Base-by-base conservation (phyloP, 2,329 filamentous ascomycete genomes). In the Verticillium zaregamsianum region DNA sequence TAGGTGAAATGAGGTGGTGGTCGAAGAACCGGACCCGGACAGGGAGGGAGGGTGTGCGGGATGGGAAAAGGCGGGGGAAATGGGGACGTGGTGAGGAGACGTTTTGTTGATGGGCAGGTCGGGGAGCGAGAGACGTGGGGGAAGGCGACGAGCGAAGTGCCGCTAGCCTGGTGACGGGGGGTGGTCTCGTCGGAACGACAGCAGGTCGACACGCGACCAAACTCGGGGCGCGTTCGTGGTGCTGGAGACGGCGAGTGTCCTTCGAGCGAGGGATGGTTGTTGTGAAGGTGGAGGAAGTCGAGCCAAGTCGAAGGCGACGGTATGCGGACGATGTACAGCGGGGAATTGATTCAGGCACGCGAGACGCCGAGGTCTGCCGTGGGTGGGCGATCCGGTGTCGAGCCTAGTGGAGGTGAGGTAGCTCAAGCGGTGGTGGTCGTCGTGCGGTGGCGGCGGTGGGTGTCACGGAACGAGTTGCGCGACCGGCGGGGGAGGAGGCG, bases 21-120 rank as follows among this genome's bases (percentile, higher is more conserved):
- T 70, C 68, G 68, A 72, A 49, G 40, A 49, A 9, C 11, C 8
- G 40, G 40, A n/a, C 20, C 20, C 40, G 40, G n/a, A n/a, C 40
- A 49, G 40, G 40, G 54, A 59, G 71, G 66, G 67, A 69, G 74
- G 64, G 64, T 63, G 63, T 64, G 28, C 28, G 63, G 63, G 64
- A 63, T 59, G 59, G 58, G 32, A 63, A 66, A 66, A 63, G 64
- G 63, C 64, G 64, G 64, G 65, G 62, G 64, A 64, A 61, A 63
- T 65, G 65, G 63, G 63, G 64, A 62, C 25, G 14, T 54, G 63
- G 40, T 64, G 63, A 65, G 63, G 65, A 65, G 65, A 62, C 54
- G 54, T 31, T 55, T 55, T 33, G 54, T 55, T 31, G 54, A 32
- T 55, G 54, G 31, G 32, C n/a, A 32, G 7, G 12, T 55, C 54